Evolutionary conservation across 768 basidiomycete genomes (phyloP).

Genomic region (Boletus reticulatus): DNA sequence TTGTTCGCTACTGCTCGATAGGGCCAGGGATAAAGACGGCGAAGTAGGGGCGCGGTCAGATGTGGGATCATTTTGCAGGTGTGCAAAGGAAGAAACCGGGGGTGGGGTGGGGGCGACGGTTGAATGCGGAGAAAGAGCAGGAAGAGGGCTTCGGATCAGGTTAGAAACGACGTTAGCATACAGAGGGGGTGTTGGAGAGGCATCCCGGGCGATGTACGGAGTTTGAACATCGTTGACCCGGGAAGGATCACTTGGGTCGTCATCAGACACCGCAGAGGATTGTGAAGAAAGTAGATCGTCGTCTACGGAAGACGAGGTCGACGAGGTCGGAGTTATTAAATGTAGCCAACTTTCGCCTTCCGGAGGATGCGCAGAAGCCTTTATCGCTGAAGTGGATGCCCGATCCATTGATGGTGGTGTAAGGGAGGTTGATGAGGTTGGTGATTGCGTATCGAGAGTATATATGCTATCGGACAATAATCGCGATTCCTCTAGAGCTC

Average conservation of each 20-base stretch:
- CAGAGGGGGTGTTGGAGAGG: slow-evolving; percentile 17
- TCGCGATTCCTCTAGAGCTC: slow-evolving; percentile 59
- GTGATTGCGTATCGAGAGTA: slow-evolving; percentile 2
- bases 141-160: slow-evolving; percentile 13
- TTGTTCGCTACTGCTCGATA: slow-evolving; percentile 16
- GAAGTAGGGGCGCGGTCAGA: slow-evolving; percentile 12
- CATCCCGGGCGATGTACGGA: not conserved
- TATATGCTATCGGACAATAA: slow-evolving; percentile 14
- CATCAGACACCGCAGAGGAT: slow-evolving; percentile 11
- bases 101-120: slow-evolving; percentile 8
- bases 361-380: slow-evolving; percentile 12
- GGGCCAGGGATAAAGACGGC: slow-evolving; percentile 14
- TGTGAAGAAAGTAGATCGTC: slow-evolving; percentile 30
- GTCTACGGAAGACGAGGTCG: slow-evolving; percentile 13
- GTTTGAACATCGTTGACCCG: slow-evolving; percentile 9
- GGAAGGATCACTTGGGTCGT: not conserved
- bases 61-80: slow-evolving; percentile 11
- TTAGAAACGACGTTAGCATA: slow-evolving; percentile 27
- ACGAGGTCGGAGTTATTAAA: slow-evolving; percentile 27
- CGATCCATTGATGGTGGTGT: slow-evolving; percentile 11
- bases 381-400: slow-evolving; percentile 16
- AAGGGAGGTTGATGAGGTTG: slow-evolving; percentile 7
- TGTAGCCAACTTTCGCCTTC: slow-evolving; percentile 34
- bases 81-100: not conserved
- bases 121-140: slow-evolving; percentile 7